A percentile compares a stretch with the other conserved stretches of the same genome.
phyloP scores from a whole-genome alignment of 1,284 basidiomycete species.

The Lentinula novae-zelandiae region DNA sequence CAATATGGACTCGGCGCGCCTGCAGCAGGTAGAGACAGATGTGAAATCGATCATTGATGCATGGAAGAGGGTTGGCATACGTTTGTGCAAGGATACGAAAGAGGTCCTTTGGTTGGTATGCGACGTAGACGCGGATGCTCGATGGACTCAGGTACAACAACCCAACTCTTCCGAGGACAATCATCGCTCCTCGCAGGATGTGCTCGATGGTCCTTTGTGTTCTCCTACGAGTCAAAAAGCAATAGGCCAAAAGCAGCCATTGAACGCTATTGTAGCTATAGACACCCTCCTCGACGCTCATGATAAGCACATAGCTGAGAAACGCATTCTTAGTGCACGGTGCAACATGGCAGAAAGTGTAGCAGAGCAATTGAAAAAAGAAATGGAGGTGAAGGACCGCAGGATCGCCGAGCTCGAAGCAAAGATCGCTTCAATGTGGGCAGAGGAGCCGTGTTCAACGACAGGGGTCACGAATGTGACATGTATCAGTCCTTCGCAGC shows the following conservation, averaged over 20 bases:
- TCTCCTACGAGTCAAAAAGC: neutral
- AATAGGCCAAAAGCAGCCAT: neutral
- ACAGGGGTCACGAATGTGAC: neutral
- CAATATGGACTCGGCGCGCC: neutral
- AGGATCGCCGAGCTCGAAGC: slow-evolving; percentile 1
- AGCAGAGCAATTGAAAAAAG: neutral
- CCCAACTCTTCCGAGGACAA: neutral
- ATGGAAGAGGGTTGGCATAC: neutral
- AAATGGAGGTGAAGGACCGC: neutral
- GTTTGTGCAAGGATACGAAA: neutral
- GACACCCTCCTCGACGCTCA: neutral
- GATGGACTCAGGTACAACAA: neutral
- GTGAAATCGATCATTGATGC: neutral
- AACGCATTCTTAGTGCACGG: neutral
- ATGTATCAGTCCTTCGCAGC: neutral
- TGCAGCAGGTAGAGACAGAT: neutral
- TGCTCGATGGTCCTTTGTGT: neutral
- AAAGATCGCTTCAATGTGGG: neutral
- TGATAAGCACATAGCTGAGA: neutral
- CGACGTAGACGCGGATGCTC: neutral
- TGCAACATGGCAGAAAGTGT: neutral
- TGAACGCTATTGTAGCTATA: neutral
- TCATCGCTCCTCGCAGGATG: neutral
- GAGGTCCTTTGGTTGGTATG: neutral
- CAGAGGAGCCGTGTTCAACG: neutral